Evolutionary conservation across 352 stramenopile genomes (phyloP), one percentile per base, ranked within the genome.

Genomic region (Pythium sukuiense): DNA sequence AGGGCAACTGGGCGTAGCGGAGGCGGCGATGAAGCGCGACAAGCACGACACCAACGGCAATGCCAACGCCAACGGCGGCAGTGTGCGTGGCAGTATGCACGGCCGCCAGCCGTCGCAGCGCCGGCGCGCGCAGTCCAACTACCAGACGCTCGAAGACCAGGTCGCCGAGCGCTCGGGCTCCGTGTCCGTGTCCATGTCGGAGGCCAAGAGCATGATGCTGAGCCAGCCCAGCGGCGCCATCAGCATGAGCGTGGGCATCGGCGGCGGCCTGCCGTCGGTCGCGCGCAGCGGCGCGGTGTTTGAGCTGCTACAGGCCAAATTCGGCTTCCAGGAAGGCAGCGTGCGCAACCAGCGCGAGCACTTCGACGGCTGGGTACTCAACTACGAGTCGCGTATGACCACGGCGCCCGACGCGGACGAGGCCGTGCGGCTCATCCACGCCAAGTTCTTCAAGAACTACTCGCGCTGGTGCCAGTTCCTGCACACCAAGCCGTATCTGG

Each of bases 401-500:
- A 52, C 58, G 24, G 24, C 24, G 45, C 37, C 67, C 7, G 84
- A 86, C 62, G 77, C 81, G 56, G 81, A 89, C 33, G 79, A 85
- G 18, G 83, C 81, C 26, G 76, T 94, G 59, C 73, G 74, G 48
- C 80, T 73, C 37, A 83, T 99, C 55, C 97, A 99, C 74, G 79
- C 83, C 53, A 98, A 98, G 72, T 96, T 99, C 30, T 96, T 97
- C 73, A 80, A 79, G 16, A 98, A 98, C 74, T 97, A 98, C 71
- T 63, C 65, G 67, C 96, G 96, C 69, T 99, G 97, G 97, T 99
- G 97, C 75, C 66, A 85, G 53, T 96, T 96, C 62, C 79, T 99
- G 57, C 84, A 85, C 32, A 89, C 94, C 4, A 73, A 83, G 54
- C 97, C 97, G 11, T 80, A 90, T 49, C 90, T 97, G 65, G 70